Evolutionary conservation across 2,329 filamentous ascomycete genomes (phyloP), one percentile per base, ranked within the genome.

Genomic region (Westerdykella sp.): DNA sequence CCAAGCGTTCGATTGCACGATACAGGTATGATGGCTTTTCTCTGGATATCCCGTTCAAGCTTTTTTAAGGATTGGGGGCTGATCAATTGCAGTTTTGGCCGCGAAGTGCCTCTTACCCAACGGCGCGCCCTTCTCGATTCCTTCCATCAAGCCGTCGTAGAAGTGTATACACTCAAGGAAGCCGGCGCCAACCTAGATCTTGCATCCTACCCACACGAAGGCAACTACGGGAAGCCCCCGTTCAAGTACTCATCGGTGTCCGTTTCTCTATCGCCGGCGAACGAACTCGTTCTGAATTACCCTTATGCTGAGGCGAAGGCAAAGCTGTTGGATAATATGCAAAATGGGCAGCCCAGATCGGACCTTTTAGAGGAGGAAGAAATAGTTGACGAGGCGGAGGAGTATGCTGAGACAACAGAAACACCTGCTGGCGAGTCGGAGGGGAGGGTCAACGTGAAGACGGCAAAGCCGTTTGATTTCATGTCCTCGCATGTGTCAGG

Each of bases 131-230:
- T 28, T 28, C 25, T 28, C 34, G 63, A 57, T 35, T 69, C 73
- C 25, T 69, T 82, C 34, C 76, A 78, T 48, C 73, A 77, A 47
- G 73, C 79, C 4, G 66, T 77, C 10, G 73, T 81, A 5, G 79
- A 84, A 55, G 62, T 79, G 4, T 72, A 74, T 46, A 63, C 76
- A 3, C 60, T 79, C 21, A 56, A 57, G 41, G 48, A 65, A 32
- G 54, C 59, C 5, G 55, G 54, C 14, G 39, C 57, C 23, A 46
- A 56, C 21, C 40, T 64, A 40, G 56, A 62, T 37, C 37, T 64
- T 2, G 50, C 58, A 14, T 53, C 52, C 23, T 49, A 52, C 32
- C 46, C 57, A 34, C 58, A 62, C 36, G 54, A 54, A 22, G 61
- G 59, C n/a, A 46, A 59, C 15, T 60, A 62, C 40, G 48, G 53